phyloP scores from a whole-genome alignment of 306 rosid genomes.

The Styphnolobium japonicum region DNA sequence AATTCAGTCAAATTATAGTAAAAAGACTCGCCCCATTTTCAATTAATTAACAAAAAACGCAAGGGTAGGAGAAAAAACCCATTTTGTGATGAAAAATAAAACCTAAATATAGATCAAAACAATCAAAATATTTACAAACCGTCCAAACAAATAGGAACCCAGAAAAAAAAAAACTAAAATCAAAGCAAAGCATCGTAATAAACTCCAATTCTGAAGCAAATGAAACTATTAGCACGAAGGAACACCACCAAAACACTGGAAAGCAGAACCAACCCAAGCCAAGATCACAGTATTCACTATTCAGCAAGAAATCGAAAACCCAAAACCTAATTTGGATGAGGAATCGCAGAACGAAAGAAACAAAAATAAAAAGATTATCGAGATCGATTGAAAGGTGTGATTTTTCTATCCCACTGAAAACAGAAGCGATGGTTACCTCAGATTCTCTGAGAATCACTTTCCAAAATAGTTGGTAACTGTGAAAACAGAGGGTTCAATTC shows the following conservation, averaged over 20 bases:
- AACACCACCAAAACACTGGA: neutral
- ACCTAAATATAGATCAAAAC: conserved; percentile 24
- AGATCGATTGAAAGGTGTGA: conserved; percentile 28
- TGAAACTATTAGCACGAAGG: neutral
- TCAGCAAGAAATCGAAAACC: conserved; percentile 24
- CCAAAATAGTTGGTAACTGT: neutral
- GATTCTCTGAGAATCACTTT: conserved; percentile 38
- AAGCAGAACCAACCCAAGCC: conserved; percentile 17
- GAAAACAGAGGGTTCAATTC: neutral
- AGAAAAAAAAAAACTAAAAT: neutral
- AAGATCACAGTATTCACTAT: neutral
- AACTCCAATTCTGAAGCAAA: neutral
- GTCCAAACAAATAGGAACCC: neutral
- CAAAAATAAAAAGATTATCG: conserved; percentile 23
- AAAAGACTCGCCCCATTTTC: conserved; percentile 6
- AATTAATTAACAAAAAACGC: neutral
- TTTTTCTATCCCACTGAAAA: neutral
- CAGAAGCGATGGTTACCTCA: conserved; percentile 38
- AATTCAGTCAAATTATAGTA: conserved; percentile 6
- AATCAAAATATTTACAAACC: neutral
- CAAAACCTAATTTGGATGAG: conserved; percentile 1
- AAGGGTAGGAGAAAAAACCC: neutral
- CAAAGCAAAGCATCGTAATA: conserved; percentile 4
- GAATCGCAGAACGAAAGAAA: conserved; percentile 15
- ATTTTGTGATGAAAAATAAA: conserved; percentile 5